These are phyloP conservation scores for Tylopilus subfusipes DNA, from an alignment of 768 basidiomycete species.

Conservation along the genomic window DNA sequence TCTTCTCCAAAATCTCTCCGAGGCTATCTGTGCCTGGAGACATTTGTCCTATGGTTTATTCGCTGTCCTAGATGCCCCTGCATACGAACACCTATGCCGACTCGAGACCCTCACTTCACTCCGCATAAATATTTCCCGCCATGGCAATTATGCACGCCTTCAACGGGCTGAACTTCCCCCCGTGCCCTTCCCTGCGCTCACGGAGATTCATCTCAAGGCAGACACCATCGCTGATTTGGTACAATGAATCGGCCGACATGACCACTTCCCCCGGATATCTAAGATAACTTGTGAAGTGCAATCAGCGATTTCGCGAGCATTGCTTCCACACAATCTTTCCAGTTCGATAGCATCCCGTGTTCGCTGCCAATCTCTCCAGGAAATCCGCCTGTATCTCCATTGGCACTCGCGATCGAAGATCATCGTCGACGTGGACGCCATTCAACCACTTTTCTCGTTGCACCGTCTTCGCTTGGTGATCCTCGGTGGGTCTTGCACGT, in stretches of 20 bases:
- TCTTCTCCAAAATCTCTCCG: neutral
- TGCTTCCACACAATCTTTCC: too few species aligned
- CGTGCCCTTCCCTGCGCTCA: neutral
- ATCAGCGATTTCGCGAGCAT: neutral
- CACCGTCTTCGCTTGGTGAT: too few species aligned
- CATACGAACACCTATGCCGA: neutral
- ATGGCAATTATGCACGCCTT: neutral
- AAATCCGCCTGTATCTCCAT: too few species aligned
- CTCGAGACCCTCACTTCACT: neutral
- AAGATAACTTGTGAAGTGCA: neutral
- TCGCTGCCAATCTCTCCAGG: too few species aligned
- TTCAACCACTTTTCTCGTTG: too few species aligned
- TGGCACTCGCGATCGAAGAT: too few species aligned
- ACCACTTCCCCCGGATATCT: neutral
- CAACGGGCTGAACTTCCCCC: neutral
- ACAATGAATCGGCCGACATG: neutral
- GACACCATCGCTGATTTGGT: neutral
- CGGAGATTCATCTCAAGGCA: neutral
- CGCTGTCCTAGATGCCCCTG: too few species aligned
- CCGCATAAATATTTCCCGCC: neutral
- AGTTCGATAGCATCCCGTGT: too few species aligned
- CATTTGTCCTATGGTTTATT: too few species aligned
- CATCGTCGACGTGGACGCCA: too few species aligned
- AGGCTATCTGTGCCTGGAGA: neutral
- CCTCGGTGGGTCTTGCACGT: too few species aligned